A percentile compares a stretch with the other conserved stretches of the same genome.
These are phyloP conservation scores for Ganoderma lucidum DNA, from an alignment of 1,284 basidiomycete species.

Conservation along the genomic window DNA sequence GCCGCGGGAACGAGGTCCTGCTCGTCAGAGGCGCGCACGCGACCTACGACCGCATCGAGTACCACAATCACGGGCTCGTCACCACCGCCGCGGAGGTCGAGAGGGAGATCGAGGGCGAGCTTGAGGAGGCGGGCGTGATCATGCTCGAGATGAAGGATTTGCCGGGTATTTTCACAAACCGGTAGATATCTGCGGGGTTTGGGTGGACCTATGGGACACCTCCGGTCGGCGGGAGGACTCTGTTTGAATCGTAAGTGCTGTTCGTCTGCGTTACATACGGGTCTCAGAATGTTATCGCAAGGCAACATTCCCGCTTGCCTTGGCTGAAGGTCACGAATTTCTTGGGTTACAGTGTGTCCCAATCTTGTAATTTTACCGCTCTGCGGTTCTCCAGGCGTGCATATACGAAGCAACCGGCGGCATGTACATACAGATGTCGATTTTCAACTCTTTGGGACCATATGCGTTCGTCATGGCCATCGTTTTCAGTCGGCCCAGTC, in stretches of 20 bases:
- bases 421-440: neutral
- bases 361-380: neutral
- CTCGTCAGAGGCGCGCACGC: constrained; percentile 69
- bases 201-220: neutral
- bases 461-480: neutral
- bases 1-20: constrained; percentile 68
- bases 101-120: constrained; percentile 54
- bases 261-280: neutral
- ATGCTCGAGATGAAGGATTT: constrained; percentile 71
- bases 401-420: neutral
- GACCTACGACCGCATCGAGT: constrained; percentile 70
- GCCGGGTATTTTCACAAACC: constrained; percentile 59
- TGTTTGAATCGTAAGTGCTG: neutral
- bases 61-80: constrained; percentile 59
- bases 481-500: neutral
- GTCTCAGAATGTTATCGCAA: neutral
- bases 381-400: neutral
- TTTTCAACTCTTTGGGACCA: neutral
- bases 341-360: constrained; percentile 1
- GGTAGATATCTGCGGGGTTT: constrained; percentile 20
- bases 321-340: neutral
- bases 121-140: constrained; percentile 70
- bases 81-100: constrained; percentile 61
- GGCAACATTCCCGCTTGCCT: neutral
- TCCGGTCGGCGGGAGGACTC: neutral